phyloP scores from a whole-genome alignment of 805 yeast genomes.

The Spathaspora passalidarum region DNA sequence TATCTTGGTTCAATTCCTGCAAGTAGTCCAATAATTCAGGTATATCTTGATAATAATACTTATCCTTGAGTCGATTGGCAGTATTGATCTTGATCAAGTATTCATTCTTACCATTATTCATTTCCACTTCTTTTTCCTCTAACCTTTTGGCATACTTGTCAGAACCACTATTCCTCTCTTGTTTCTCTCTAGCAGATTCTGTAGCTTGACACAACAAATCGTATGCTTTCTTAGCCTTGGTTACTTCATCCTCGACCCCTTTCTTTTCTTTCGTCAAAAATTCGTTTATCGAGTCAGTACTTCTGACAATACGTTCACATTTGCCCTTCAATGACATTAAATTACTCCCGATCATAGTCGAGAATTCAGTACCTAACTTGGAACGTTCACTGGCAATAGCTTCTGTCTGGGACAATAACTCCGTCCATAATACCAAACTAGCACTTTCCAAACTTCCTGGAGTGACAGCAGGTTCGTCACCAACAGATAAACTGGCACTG shows the following conservation, averaged over 20 bases:
- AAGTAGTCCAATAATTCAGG: constrained; percentile 85
- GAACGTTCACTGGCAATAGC: constrained; percentile 64
- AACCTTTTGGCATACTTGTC: constrained; percentile 52
- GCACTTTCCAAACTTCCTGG: constrained; percentile 95
- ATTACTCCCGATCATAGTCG: constrained; percentile 58
- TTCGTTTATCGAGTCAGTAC: constrained; percentile 59
- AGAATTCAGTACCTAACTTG: constrained; percentile 58
- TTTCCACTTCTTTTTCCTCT: constrained; percentile 64
- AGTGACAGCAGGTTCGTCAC: constrained; percentile 84
- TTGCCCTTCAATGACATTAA: constrained; percentile 51
- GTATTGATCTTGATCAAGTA: constrained; percentile 78
- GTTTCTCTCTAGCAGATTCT: constrained; percentile 75
- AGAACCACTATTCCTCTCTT: constrained; percentile 50
- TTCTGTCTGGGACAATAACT: constrained; percentile 81
- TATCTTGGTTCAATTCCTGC: constrained; percentile 80
- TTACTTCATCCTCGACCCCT: constrained; percentile 52
- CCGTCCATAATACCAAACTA: constrained; percentile 85
- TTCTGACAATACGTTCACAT: constrained; percentile 51
- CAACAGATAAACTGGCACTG: constrained; percentile 73
- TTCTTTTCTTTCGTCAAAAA: constrained; percentile 48
- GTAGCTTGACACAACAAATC: constrained; percentile 77
- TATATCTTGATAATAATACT: constrained; percentile 85
- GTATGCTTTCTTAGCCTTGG: constrained; percentile 69
- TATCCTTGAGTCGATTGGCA: constrained; percentile 89
- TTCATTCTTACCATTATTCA: constrained; percentile 85